Evolutionary conservation across 2,329 filamentous ascomycete genomes (phyloP), one percentile per base, ranked within the genome.

Genomic region (Emericellopsis atlantica): DNA sequence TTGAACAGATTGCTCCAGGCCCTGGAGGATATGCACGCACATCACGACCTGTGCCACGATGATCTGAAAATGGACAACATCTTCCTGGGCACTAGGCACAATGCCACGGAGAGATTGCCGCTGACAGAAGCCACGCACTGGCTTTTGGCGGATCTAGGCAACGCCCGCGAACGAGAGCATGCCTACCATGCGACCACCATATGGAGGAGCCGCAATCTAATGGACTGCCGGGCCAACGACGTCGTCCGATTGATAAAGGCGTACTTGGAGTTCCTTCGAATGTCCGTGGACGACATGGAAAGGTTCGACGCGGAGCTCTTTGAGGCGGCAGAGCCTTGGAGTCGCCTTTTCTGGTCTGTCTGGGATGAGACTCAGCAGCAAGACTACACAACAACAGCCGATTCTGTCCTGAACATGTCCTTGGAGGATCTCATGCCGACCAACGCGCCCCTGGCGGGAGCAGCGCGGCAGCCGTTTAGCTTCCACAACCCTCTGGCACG

Each of bases 41-140:
- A 45, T 2, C 42, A 50, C 14, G 36, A 46, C 6, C 49, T 58
- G 2, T 59, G 56, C 32, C 55, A 59, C 41, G 56, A 59, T 36
- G 57, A 60, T 35, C 44, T 60, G 39, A 59, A 59, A 43, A 44
- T 49, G 7, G 54, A 53, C 40, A 59, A 59, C 32, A 52, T 60
- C 37, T 55, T 59, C 38, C 44, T 56, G 11, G 44, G 45, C 1
- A 45, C 44, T 3, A 24, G 24, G 37, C 26, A 32, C 9, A 37
- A 24, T 21, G 14, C 37, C n/a, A n/a, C 11, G 14, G 37, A 39
- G 14, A 22, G 9, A 16, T 29, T 34, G 21, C 14, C 38, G 4
- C 31, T 39, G 22, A 42, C 40, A 34, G 38, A 36, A 16, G 47
- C 44, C 31, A 49, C 48, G 9, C 46, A 47, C 11, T 60, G 57